Conservation (phyloP, 164 flowering plant genomes). For the Aristolochia fimbriata region DNA sequence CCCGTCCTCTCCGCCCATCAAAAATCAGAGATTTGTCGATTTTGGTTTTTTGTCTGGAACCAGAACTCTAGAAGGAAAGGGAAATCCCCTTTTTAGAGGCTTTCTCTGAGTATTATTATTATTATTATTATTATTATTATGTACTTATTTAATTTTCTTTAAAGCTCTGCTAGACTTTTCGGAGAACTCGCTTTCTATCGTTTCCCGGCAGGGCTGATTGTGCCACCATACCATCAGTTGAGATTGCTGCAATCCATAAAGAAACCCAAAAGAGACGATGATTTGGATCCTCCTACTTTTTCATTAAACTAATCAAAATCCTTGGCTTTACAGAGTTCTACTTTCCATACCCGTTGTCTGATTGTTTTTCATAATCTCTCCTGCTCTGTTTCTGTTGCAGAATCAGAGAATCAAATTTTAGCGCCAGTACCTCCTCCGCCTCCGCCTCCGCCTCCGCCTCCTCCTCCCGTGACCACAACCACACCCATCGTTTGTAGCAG, state of each 20-base stretch:
- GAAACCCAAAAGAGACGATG: constrained; percentile 23
- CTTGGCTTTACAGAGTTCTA: background rate
- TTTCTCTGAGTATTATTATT: background rate
- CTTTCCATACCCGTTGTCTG: background rate
- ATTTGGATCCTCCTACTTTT: constrained; percentile 27
- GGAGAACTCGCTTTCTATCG: constrained; percentile 4
- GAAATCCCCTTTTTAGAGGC: background rate
- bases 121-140: too few relatives aligned
- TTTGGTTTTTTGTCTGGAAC: constrained; percentile 15
- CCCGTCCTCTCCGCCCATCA: too few relatives aligned
- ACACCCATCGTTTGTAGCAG: constrained; percentile 8
- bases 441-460: constrained; percentile 13
- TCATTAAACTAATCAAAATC: background rate
- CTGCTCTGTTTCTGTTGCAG: constrained; percentile 8
- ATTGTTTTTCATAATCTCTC: background rate
- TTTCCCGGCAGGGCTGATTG: constrained; percentile 3
- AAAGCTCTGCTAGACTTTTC: constrained; percentile 9
- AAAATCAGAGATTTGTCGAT: constrained; percentile 8
- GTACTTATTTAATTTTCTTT: background rate
- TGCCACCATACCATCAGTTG: background rate
- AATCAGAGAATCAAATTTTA: constrained; percentile 27
- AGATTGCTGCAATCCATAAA: constrained; percentile 12
- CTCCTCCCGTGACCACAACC: constrained; percentile 7
- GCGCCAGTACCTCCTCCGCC: constrained; percentile 5
- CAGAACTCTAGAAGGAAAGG: constrained; percentile 2